These are phyloP conservation scores for Ceratocystis alfenasii DNA, from an alignment of 2,329 filamentous ascomycete genomes.

Conservation along the genomic window DNA sequence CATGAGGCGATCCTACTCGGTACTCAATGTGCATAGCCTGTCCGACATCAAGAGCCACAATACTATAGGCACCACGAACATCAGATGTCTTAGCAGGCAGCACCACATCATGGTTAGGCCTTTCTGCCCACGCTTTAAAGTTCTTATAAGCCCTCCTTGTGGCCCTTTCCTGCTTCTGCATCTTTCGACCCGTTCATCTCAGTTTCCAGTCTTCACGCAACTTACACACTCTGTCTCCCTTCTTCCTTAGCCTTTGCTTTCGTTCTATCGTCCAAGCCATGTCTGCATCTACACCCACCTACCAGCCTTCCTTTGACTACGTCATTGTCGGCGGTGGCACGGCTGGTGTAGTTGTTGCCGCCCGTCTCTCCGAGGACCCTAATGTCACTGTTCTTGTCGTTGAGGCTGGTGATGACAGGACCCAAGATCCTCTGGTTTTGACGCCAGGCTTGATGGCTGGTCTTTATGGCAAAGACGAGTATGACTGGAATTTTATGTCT, in stretches of 20 bases:
- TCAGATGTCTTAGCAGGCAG: too few relatives aligned
- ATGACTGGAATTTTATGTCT: conserved; percentile 22
- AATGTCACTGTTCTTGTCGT: conserved; percentile 21
- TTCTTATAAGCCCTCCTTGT: not conserved
- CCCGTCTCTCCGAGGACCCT: conserved; percentile 27
- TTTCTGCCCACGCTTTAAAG: not conserved
- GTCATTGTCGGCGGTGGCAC: conserved; percentile 29
- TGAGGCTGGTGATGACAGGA: conserved; percentile 21
- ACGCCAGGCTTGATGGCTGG: conserved; percentile 18
- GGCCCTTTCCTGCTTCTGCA: not conserved
- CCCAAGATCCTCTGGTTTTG: conserved; percentile 21
- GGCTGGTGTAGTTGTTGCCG: conserved; percentile 29
- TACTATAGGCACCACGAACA: too few relatives aligned
- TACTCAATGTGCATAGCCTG: too few relatives aligned
- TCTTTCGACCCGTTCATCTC: not conserved
- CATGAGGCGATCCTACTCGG: too few relatives aligned
- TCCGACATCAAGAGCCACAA: too few relatives aligned
- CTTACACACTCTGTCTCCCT: not conserved
- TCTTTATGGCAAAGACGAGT: conserved; percentile 21
- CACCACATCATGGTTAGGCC: too few relatives aligned
- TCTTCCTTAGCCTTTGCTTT: not conserved
- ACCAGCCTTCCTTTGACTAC: conserved; percentile 24
- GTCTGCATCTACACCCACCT: not conserved
- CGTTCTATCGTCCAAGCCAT: not conserved
- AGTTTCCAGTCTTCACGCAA: not conserved